Evolutionary conservation across 1,139 yeast species (phyloP).

Genomic region (Waltiozyma sp.): DNA sequence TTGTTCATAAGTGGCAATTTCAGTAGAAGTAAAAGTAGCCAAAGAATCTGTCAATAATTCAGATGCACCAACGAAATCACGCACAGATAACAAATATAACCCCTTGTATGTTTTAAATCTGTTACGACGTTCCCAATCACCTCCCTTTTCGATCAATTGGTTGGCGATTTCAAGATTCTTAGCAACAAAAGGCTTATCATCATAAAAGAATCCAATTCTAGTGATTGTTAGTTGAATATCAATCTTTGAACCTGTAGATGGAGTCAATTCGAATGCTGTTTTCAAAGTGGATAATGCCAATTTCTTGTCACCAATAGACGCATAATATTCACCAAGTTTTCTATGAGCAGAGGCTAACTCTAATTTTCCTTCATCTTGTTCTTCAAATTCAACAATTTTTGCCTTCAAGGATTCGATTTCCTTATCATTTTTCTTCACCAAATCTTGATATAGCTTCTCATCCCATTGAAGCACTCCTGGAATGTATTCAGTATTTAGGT

Average conservation of each 20-base stretch:
- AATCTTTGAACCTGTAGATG: constrained; percentile 82
- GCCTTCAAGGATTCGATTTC: constrained; percentile 48
- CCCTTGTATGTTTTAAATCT: constrained; percentile 89
- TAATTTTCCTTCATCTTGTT: constrained; percentile 82
- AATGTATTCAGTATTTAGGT: constrained; percentile 44
- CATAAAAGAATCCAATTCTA: constrained; percentile 79
- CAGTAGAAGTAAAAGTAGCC: constrained; percentile 95
- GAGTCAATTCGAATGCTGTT: constrained; percentile 70
- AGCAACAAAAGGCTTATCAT: constrained; percentile 61
- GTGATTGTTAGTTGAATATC: constrained; percentile 74
- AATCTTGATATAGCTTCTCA: constrained; percentile 37
- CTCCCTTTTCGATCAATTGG: constrained; percentile 81
- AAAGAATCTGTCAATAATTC: constrained; percentile 77
- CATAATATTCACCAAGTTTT: constrained; percentile 79
- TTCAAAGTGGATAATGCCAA: constrained; percentile 66
- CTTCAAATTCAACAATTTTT: constrained; percentile 63
- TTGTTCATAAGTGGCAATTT: constrained; percentile 79
- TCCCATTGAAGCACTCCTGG: constrained; percentile 38
- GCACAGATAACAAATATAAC: constrained; percentile 68
- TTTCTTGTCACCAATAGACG: constrained; percentile 68
- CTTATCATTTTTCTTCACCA: constrained; percentile 43
- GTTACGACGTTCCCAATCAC: constrained; percentile 98
- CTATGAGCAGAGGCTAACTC: constrained; percentile 71
- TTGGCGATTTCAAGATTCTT: constrained; percentile 69
- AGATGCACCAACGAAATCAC: constrained; percentile 80